Base-by-base conservation (phyloP, 1,284 basidiomycete genomes). In the Trametes sp. region DNA sequence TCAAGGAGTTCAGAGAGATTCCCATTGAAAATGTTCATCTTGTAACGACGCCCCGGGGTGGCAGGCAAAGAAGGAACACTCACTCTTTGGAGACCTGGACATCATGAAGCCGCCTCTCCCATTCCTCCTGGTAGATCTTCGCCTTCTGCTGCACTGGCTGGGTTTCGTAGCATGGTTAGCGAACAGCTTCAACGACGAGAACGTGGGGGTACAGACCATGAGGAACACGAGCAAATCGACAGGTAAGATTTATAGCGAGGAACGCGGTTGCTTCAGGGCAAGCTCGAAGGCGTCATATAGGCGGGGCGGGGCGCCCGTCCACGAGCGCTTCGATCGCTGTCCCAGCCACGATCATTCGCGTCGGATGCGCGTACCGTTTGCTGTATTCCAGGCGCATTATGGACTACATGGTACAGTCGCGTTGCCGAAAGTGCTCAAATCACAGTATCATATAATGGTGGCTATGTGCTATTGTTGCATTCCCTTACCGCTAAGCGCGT, bases 1-100 rank as follows among this genome's bases (percentile, higher is more conserved):
- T 87, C 88, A 87, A 78, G 62, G 71, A 73, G 68, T 77, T 93
- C 92, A 86, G 92, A 90, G 92, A 93, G 92, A 94, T 94, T 94
- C 92, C 92, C 92, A 93, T 81, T 87, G 70, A 76, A 59, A 55
- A 83, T 77, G 78, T 75, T 89, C 87, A 87, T 92, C 90, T 72
- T 61, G 65, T 48, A 45, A 62, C 65, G 46, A 45, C 63, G 57
- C 56, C 48, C 58, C 63, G 19, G 14, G 26, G 61, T 62, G 24
- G 7, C 19, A 14, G 10, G 59, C 61, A 29, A 57, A 52, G 42
- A 29, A 31, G 26, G 24, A 52, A 62, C 2, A 86, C 90, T 87
- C 83, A 93, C 91, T 86, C 77, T 81, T 92, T 93, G n/a, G 88
- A 81, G 42, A 92, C 83, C 58, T 85, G 84, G 6, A 92, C 90